Evolutionary conservation across 768 basidiomycete species (phyloP).

Genomic region (Cystobasidium onofrii): DNA sequence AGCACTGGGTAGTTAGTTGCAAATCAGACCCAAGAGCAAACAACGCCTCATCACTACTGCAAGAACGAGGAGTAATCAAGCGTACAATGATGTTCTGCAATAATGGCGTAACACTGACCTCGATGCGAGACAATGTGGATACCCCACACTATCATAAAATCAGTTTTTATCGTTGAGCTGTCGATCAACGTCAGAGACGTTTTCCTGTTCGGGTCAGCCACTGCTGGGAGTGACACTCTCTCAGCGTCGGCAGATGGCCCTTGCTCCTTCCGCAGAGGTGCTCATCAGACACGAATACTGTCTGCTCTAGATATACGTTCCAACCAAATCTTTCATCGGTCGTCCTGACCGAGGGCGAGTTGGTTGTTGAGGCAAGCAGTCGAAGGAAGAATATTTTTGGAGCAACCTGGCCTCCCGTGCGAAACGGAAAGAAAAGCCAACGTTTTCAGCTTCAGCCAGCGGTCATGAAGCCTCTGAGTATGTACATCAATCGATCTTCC

Average conservation of each 20-base stretch:
- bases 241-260: no score
- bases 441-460: not conserved
- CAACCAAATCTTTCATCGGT: no score
- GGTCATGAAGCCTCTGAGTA: not conserved
- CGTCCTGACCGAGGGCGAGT: not conserved
- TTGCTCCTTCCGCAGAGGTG: not conserved
- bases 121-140: not conserved
- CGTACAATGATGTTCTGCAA: not conserved
- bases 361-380: not conserved
- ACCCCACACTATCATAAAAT: not conserved
- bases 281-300: no score
- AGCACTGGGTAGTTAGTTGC: no score
- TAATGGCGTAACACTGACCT: not conserved
- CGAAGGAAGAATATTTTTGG: not conserved
- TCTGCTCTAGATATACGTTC: no score
- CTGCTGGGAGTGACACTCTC: not conserved
- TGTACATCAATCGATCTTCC: not conserved
- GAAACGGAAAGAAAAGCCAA: not conserved
- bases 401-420: not conserved
- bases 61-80: no score
- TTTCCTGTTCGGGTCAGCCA: slow-evolving; percentile 1
- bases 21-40: no score
- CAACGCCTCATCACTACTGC: no score
- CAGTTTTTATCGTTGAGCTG: slow-evolving; percentile 7
- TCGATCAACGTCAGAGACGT: not conserved